Evolutionary conservation across 2,329 filamentous ascomycete species (phyloP), one percentile per base, ranked within the genome.

Genomic region (Aureobasidium mangrovei): DNA sequence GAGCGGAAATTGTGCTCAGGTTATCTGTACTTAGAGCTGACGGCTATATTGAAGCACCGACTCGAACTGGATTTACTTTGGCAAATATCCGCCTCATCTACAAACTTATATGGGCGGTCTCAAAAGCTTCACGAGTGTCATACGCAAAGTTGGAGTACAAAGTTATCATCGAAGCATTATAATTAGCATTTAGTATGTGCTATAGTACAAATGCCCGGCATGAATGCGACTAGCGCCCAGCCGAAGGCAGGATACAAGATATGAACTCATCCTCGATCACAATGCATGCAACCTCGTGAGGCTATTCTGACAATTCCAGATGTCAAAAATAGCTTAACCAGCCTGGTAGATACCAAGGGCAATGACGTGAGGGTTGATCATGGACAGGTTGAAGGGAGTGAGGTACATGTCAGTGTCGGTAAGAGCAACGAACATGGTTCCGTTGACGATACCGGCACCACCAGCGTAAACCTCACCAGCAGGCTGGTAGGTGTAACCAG

Each of bases 261-360:
- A 24, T 38, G 4, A 27, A n/a, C 28, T 36, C 47, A 12, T n/a
- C 6, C 28, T 27, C 9, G 5, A 51, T n/a, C 36, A 31, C 26
- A 26, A 51, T 35, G 9, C 47, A 28, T 18, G 24, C 9, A 8
- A 26, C 10, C 29, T 31, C 44, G 18, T 28, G n/a, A 41, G 5
- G 27, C 24, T 7, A 18, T 32, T 7, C 41, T 6, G 28, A 42
- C 24, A 8, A 35, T 42, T 24, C 9, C 39, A 42, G 6, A 44
- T 31, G 27, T 40, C 46, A 18, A 9, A 42, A 28, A 10, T 24
- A 24, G 44, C 48, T 77, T 76, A 93, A 60, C 88, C 88, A 62
- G 87, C 83, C 71, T 89, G 85, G 68, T 91, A 93, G 36, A 93
- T 65, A 42, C 81, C 84, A 53, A 90, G 74, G 26, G 88, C 87